phyloP scores from a whole-genome alignment of 345 rosid genomes.

The sweet orange (Citrus sinensis) region DNA sequence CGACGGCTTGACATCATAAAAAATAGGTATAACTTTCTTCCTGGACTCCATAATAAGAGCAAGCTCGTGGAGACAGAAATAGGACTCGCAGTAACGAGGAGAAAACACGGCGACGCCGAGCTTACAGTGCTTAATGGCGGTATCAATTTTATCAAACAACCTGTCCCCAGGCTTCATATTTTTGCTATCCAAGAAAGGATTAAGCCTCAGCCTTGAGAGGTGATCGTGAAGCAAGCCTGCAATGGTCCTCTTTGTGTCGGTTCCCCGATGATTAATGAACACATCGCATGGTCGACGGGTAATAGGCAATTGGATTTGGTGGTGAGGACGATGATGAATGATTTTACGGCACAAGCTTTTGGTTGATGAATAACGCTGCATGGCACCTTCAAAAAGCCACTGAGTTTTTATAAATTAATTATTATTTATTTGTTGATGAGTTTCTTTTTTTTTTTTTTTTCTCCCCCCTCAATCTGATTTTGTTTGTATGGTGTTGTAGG shows the following conservation, averaged over 20 bases:
- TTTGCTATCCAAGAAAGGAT: constrained; percentile 72
- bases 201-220: constrained; percentile 34
- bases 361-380: constrained; percentile 42
- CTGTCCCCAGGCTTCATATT: constrained; percentile 80
- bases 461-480: neutral
- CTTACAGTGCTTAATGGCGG: constrained; percentile 47
- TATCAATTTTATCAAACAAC: constrained; percentile 49
- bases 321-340: constrained; percentile 4
- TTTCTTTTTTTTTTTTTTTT: neutral
- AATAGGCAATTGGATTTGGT: constrained; percentile 2
- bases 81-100: constrained; percentile 69
- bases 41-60: constrained; percentile 60
- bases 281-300: constrained; percentile 42
- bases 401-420: no score
- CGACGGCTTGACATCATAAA: constrained; percentile 80
- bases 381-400: constrained; percentile 29
- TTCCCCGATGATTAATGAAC: constrained; percentile 83
- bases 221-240: constrained; percentile 61
- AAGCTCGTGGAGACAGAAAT: constrained; percentile 80
- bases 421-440: no score
- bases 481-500: neutral
- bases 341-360: constrained; percentile 19
- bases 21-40: constrained; percentile 72
- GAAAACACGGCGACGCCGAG: constrained; percentile 79
- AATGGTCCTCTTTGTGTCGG: constrained; percentile 72